Conservation (phyloP, 2,329 filamentous ascomycete species). For the Westerdykella ornata region DNA sequence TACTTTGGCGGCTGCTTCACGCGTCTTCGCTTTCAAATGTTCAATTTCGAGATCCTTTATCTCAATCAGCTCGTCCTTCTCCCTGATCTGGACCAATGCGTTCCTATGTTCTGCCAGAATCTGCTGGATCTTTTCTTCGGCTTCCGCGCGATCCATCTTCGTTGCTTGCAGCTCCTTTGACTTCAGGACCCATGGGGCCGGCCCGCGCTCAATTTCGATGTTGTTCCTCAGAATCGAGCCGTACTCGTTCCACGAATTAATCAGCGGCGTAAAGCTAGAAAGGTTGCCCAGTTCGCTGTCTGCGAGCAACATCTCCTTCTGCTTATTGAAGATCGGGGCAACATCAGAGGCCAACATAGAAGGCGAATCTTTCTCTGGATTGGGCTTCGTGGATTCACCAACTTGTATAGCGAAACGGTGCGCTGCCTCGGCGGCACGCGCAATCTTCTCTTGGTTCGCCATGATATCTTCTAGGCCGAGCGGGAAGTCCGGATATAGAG, state of each 20-base stretch:
- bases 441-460: conserved; percentile 16
- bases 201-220: conserved; percentile 58
- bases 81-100: conserved; percentile 58
- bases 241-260: conserved; percentile 65
- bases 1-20: conserved; percentile 23
- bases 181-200: conserved; percentile 76
- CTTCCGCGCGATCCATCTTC: conserved; percentile 72
- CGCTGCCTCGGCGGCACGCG: conserved; percentile 10
- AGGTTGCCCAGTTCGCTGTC: neutral
- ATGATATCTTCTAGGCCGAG: conserved; percentile 16
- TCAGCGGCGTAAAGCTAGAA: neutral
- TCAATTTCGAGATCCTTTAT: conserved; percentile 66
- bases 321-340: conserved; percentile 3
- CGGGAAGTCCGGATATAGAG: conserved; percentile 24
- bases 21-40: conserved; percentile 57
- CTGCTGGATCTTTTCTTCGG: conserved; percentile 75
- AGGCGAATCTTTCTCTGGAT: conserved; percentile 5
- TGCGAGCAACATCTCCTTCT: conserved; percentile 1
- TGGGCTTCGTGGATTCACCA: conserved; percentile 8
- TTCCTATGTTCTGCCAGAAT: conserved; percentile 76
- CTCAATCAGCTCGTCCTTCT: conserved; percentile 72
- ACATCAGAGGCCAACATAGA: conserved; percentile 5
- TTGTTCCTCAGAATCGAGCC: conserved; percentile 41
- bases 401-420: conserved; percentile 9
- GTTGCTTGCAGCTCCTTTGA: conserved; percentile 75